Base-by-base conservation (phyloP, 2,329 filamentous ascomycete species). In the Ophiognomonia clavigignenti-juglandacearum region DNA sequence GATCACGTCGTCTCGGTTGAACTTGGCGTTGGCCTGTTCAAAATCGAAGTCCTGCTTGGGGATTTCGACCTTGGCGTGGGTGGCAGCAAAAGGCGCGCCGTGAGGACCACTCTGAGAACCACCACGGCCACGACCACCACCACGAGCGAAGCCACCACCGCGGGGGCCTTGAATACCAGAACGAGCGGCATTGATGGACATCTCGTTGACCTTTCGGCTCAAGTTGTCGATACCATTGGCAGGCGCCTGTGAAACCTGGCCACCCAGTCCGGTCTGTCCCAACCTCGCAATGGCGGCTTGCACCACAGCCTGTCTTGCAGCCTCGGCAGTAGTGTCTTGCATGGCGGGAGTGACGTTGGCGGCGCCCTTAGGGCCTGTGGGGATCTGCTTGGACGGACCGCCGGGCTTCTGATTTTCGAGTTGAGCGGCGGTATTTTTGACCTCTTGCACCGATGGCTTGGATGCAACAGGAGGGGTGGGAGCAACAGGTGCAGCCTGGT, bases 1-100 rank as follows among this genome's bases (percentile, higher is more conserved):
- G 32, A 88, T 85, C 38, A 95, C 66, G 57, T 92, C 87, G 57
- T 88, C 82, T 69, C 95, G 77, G 71, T 89, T 92, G 72, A 95
- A 95, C 64, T 91, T 93, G 40, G 87, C 87, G 62, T 95, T 95
- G 23, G 87, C 77, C 14, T 78, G 80, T 56, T 86, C 86, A 61
- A 98, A 98, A 61, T 98, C 92, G 58, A 91, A 98, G 61, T 97
- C 93, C 2, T 88, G 83, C 39, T 86, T 80, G 0, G 93, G 93
- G 3, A 98, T 88, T 44, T 96, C 91, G 26, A 97, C 82, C 69
- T 88, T 93, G 57, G 76, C 71, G 40, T 26, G 24, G 6, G 24
- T 26, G 24, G 75, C 69, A 20, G n/a, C n/a, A n/a, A n/a, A n/a
- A n/a, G n/a, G n/a, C n/a, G n/a, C n/a, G n/a, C n/a, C n/a, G n/a